phyloP scores from a whole-genome alignment of 2,329 filamentous ascomycete genomes.

The Alternaria brassicae region DNA sequence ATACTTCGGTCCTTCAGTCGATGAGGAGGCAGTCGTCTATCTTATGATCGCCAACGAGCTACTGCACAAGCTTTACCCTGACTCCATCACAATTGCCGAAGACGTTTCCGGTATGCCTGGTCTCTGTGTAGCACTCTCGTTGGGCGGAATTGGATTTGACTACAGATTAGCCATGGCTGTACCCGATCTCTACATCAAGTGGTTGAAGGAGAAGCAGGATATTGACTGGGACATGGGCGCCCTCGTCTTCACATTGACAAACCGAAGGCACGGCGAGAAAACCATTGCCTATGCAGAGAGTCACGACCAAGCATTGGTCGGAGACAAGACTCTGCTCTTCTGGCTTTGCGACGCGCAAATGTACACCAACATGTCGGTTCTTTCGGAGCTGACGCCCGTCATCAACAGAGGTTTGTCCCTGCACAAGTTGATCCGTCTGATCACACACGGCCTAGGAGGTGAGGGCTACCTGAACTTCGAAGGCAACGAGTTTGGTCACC shows the following conservation, averaged over 20 bases:
- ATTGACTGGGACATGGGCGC: conserved; percentile 88
- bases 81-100: conserved; percentile 90
- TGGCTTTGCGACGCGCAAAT: conserved; percentile 96
- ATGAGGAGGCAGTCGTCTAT: conserved; percentile 93
- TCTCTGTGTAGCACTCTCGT: conserved; percentile 82
- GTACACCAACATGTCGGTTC: conserved; percentile 94
- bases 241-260: conserved; percentile 87
- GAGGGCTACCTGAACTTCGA: conserved; percentile 99
- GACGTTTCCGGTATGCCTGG: conserved; percentile 99
- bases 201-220: conserved; percentile 91
- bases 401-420: conserved; percentile 91
- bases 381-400: conserved; percentile 82
- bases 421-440: conserved; percentile 96
- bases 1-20: conserved; percentile 88
- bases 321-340: conserved; percentile 97
- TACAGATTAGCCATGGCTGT: conserved; percentile 98
- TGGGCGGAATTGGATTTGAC: conserved; percentile 95
- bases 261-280: conserved; percentile 94
- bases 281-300: conserved; percentile 98
- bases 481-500: conserved; percentile 98
- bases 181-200: conserved; percentile 99
- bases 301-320: conserved; percentile 97
- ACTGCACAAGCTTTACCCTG: conserved; percentile 87
- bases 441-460: conserved; percentile 90
- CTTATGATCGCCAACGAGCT: conserved; percentile 97